Evolutionary conservation across 108 stramenopile species (phyloP), one percentile per base, ranked within the genome.

Genomic region (Stephanodiscus triporus): DNA sequence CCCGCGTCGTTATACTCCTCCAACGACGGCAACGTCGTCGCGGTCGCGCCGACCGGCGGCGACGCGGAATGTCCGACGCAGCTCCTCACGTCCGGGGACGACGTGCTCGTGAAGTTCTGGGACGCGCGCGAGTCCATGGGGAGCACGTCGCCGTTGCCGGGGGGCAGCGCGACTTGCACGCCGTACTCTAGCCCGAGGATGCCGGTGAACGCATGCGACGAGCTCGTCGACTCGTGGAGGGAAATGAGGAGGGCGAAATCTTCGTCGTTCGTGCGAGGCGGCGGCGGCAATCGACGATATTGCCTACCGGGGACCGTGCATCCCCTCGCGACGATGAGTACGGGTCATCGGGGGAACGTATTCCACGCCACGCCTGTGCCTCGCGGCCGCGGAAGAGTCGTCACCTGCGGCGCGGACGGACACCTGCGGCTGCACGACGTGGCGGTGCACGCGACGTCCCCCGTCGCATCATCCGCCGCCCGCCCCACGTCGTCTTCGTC

Each of bases 371-470:
- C 90, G 13, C 89, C 93, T 0, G 45, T 90, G 13, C 63, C 49
- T 17, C 67, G 76, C 43, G 63, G 77, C 20, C 86, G 82, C 6
- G 93, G 93, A 0, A 88, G 89, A 64, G 81, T 94, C 13, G 82
- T 74, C 11, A 91, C 93, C 0, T 94, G 93, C 66, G 93, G 80
- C 26, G 90, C 90, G 7, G 93, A 94, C 82, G 93, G 93, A n/a
- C 88, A 65, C 45, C 60, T 94, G 23, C 63, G 88, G 54, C 48
- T 91, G 6, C 57, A 70, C 8, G 89, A 94, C 58, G 56, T 91
- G 16, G 80, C 86, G 49, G 36, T 59, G 17, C 60, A 77, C 34
- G 57, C 62, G 29, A 48, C 77, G 20, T 55, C 72, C 22, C 66
- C 75, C 16, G 32, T 4, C 32, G 38, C 64, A 7, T 6, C 64